Percentiles rank a stretch among this genome's conserved stretches.
phyloP scores from a whole-genome alignment of 2,329 filamentous ascomycete species.

The Elsinoe perseae region DNA sequence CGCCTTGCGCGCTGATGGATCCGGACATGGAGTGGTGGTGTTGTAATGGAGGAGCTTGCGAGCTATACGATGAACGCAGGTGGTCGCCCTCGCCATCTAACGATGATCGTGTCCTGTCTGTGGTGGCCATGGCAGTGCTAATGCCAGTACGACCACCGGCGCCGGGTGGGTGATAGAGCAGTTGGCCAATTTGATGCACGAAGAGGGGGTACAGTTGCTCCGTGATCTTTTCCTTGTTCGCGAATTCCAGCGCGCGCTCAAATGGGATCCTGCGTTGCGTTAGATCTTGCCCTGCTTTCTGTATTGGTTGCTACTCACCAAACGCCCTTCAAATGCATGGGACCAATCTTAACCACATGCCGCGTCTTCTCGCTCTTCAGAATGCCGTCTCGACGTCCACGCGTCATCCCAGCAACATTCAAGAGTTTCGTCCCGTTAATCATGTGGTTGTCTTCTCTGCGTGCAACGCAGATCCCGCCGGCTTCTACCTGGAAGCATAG shows the following conservation, averaged over 20 bases:
- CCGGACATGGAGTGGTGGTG: slow-evolving; percentile 61
- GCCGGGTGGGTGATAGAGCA: slow-evolving; percentile 86
- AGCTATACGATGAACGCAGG: slow-evolving; percentile 53
- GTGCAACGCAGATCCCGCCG: slow-evolving; percentile 87
- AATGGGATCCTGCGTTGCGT: slow-evolving; percentile 76
- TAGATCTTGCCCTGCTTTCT: slow-evolving; percentile 14
- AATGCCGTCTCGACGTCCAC: slow-evolving; percentile 89
- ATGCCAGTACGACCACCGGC: slow-evolving; percentile 60
- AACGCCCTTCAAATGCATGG: slow-evolving; percentile 97
- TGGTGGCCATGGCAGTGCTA: slow-evolving; percentile 62
- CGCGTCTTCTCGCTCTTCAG: slow-evolving; percentile 95
- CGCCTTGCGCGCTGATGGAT: slow-evolving; percentile 50
- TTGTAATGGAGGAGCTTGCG: slow-evolving; percentile 61
- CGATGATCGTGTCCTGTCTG: slow-evolving; percentile 58
- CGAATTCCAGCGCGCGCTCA: slow-evolving; percentile 93
- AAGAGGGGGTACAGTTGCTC: slow-evolving; percentile 92
- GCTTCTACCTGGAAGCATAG: slow-evolving; percentile 97
- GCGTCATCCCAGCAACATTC: slow-evolving; percentile 96
- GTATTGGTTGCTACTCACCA: slow-evolving; percentile 55
- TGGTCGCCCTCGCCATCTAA: slow-evolving; percentile 41
- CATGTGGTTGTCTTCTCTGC: slow-evolving; percentile 97
- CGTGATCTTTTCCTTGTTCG: slow-evolving; percentile 99
- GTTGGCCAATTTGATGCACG: slow-evolving; percentile 89
- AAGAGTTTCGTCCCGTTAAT: slow-evolving; percentile 96
- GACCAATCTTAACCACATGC: slow-evolving; percentile 96